Conservation (phyloP, 345 rosid genomes). For the Hibiscus tridactylites region DNA sequence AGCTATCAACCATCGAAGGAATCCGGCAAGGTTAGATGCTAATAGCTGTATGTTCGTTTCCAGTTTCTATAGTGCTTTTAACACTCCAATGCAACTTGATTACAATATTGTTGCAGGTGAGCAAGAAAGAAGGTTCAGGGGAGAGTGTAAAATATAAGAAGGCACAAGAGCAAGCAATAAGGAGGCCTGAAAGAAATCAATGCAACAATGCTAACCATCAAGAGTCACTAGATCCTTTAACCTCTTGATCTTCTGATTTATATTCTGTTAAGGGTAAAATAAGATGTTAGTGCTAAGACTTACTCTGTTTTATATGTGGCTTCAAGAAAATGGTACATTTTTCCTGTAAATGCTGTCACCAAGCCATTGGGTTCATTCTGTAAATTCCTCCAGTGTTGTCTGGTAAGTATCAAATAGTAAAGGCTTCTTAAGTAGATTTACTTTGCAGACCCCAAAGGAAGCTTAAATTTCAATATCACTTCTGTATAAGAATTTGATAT, state of each 20-base stretch:
- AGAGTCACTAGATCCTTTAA: neutral
- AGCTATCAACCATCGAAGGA: slow-evolving; percentile 37
- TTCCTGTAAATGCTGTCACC: slow-evolving; percentile 3
- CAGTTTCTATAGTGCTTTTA: neutral
- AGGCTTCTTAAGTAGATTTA: neutral
- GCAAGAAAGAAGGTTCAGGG: slow-evolving; percentile 27
- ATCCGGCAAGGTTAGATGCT: slow-evolving; percentile 30
- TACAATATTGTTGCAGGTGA: slow-evolving; percentile 21
- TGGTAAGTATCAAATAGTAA: neutral
- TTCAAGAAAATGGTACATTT: neutral
- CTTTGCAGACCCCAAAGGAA: neutral
- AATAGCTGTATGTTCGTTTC: neutral
- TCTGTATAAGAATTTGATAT: neutral
- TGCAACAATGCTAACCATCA: slow-evolving; percentile 16
- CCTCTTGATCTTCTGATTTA: neutral
- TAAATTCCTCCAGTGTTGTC: neutral
- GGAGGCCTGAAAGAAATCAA: slow-evolving; percentile 22
- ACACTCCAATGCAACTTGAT: neutral
- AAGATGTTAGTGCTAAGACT: neutral
- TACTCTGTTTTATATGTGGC: neutral
- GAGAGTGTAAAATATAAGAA: slow-evolving; percentile 24
- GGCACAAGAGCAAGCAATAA: slow-evolving; percentile 22
- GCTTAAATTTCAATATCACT: neutral
- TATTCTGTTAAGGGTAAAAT: neutral
- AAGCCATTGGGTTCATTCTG: neutral